Evolutionary conservation across 2,329 filamentous ascomycete genomes (phyloP), one percentile per base, ranked within the genome.

Genomic region (Botrytis pseudocinerea): DNA sequence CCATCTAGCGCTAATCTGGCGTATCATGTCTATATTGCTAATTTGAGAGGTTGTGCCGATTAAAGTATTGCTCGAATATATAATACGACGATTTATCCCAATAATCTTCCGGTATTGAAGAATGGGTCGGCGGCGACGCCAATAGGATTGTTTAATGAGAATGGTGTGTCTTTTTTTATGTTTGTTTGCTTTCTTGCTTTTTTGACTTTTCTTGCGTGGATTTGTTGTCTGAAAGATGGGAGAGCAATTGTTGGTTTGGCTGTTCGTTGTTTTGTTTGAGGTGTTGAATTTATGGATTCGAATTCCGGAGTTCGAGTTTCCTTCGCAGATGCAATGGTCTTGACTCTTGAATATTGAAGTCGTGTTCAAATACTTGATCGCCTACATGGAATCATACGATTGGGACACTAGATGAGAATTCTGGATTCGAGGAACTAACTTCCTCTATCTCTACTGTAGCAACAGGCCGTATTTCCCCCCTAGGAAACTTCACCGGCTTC

Each of bases 401-500:
- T 6, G 0, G 9, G 20, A 14, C 22, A 32, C 1, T 14, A 12
- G 1, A 60, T 20, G 5, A 20, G 18, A 22, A 2, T 48, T 12
- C 22, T 4, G 5, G 2, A 38, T 0, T 12, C 12, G 16, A 51
- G 22, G 38, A 25, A 40, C 22, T 48, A 40, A 66, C 38, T 10
- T 10, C 22, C 10, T 12, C 22, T 51, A 20, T 14, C 40, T 14
- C 16, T 32, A 4, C 32, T 10, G 14, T n/a, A 68, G 64, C 64
- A 12, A 35, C 64, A 20, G 64, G 64, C 0, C 18, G 64, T 12
- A 68, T 68, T 16, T 57, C 65, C 9, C 48, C 48, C 2, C 48
- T 57, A 7, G 35, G 84, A 73, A 82, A 83, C 62, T 85, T 85
- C 75, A 78, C 77, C 22, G 81, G 81, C 18, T 84, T 84, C 70